These are phyloP conservation scores for Skeletonema tropicum DNA, from an alignment of 108 stramenopile species.

Conservation along the genomic window DNA sequence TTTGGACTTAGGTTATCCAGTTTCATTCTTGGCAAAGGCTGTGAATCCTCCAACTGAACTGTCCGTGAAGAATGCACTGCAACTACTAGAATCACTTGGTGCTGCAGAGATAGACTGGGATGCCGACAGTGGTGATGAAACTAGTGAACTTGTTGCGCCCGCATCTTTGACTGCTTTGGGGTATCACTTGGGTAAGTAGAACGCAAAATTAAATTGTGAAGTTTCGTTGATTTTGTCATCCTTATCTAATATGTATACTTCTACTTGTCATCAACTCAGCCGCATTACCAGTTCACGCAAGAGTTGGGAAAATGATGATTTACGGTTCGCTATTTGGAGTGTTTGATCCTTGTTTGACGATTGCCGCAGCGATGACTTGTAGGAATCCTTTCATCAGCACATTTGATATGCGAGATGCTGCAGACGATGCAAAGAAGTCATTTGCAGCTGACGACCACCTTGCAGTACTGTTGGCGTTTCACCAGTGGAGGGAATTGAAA, in stretches of 20 bases:
- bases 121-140: slow-evolving; percentile 12
- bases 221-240: not conserved
- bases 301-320: slow-evolving; percentile 90
- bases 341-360: slow-evolving; percentile 82
- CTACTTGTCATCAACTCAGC: slow-evolving; percentile 5
- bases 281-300: slow-evolving; percentile 87
- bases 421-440: slow-evolving; percentile 69
- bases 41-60: slow-evolving; percentile 73
- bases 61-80: slow-evolving; percentile 63
- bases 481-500: slow-evolving; percentile 59
- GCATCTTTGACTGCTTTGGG: slow-evolving; percentile 88
- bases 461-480: slow-evolving; percentile 80
- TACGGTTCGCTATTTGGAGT: slow-evolving; percentile 85
- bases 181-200: slow-evolving; percentile 67
- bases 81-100: slow-evolving; percentile 65
- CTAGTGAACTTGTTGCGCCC: slow-evolving; percentile 23
- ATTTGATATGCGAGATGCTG: slow-evolving; percentile 75
- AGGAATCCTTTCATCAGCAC: slow-evolving; percentile 80
- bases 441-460: slow-evolving; percentile 82
- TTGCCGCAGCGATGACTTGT: slow-evolving; percentile 85
- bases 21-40: slow-evolving; percentile 65
- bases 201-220: not conserved
- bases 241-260: not conserved
- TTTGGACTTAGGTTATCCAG: slow-evolving; percentile 74
- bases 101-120: slow-evolving; percentile 65